These are phyloP conservation scores for Coemansia sp. DNA, from an alignment of 192 early-diverging fungal species.

Conservation along the genomic window DNA sequence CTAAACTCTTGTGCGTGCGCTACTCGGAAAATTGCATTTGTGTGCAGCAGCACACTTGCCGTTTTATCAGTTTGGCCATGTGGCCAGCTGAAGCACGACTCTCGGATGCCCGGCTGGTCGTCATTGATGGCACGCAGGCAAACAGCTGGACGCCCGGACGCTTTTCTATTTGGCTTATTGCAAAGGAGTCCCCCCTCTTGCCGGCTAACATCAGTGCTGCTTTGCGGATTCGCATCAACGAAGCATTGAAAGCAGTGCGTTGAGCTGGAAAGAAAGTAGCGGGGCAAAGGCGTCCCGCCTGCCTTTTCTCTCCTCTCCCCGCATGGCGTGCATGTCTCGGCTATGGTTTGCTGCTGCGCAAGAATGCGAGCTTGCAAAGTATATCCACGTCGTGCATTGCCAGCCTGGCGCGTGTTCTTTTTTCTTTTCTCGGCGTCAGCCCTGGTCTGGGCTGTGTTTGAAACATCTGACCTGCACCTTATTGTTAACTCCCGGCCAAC, in stretches of 20 bases:
- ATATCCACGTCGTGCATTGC: neutral
- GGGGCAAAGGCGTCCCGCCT: too few species aligned
- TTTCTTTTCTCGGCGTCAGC: neutral
- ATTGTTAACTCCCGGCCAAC: neutral
- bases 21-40: slow-evolving; percentile 4
- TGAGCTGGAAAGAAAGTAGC: too few species aligned
- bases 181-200: neutral
- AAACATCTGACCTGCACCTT: neutral
- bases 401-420: neutral
- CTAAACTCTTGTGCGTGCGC: neutral
- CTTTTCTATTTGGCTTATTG: neutral
- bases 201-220: too few species aligned
- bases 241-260: too few species aligned
- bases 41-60: neutral
- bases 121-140: neutral
- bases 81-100: neutral
- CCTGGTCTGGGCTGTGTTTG: neutral
- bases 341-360: neutral
- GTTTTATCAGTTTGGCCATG: neutral
- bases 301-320: too few species aligned
- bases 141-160: neutral
- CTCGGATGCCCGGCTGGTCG: neutral
- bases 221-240: too few species aligned
- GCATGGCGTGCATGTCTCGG: neutral
- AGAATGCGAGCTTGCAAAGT: neutral